Percentiles rank a stretch among this genome's conserved stretches.
phyloP scores from a whole-genome alignment of 306 rosid species.

The Prosopis cineraria region DNA sequence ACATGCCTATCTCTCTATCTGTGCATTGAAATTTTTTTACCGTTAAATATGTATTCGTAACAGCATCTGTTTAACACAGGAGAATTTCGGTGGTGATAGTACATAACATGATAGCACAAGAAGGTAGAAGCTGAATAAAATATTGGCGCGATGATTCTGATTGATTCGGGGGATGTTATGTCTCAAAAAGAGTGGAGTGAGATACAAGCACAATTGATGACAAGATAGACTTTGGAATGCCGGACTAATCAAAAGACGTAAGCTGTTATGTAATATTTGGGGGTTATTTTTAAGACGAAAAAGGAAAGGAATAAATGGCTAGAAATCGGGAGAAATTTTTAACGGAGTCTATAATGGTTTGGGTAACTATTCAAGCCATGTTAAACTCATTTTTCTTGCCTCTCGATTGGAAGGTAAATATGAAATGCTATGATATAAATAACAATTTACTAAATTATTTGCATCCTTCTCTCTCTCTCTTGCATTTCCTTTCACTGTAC shows the following conservation, averaged over 20 bases:
- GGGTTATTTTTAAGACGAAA: too few relatives aligned
- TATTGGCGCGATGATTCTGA: not conserved
- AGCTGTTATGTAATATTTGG: not conserved
- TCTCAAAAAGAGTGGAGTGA: not conserved
- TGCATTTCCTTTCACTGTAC: too few relatives aligned
- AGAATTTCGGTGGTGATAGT: not conserved
- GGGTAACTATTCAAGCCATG: too few relatives aligned
- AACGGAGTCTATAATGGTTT: too few relatives aligned
- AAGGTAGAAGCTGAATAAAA: not conserved
- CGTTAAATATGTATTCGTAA: too few relatives aligned
- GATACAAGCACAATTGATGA: not conserved
- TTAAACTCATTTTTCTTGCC: too few relatives aligned
- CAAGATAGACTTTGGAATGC: not conserved
- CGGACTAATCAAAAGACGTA: not conserved
- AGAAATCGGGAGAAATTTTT: too few relatives aligned
- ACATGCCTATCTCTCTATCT: not conserved
- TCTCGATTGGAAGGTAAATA: too few relatives aligned
- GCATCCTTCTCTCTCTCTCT: too few relatives aligned
- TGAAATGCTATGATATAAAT: too few relatives aligned
- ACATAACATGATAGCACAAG: not conserved
- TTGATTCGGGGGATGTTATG: not conserved
- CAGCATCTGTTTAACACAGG: not conserved
- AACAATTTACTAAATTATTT: too few relatives aligned
- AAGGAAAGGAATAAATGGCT: too few relatives aligned
- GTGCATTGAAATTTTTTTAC: not conserved